Evolutionary conservation across 805 yeast genomes (phyloP), one percentile per base, ranked within the genome.

Genomic region (Ogataea glucozyma): DNA sequence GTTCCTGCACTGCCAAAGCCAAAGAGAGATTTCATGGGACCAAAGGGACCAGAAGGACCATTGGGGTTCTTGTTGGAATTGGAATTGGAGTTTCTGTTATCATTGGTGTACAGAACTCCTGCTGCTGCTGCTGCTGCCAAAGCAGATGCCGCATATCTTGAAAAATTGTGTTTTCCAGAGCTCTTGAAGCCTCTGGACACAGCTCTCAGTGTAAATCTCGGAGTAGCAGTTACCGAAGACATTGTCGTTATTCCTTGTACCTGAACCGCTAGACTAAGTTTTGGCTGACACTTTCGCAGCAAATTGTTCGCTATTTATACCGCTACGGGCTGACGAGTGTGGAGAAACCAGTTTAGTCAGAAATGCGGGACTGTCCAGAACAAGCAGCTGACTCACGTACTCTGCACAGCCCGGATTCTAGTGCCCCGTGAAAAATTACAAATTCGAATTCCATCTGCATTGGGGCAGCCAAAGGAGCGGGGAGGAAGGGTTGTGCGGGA

Each of bases 1-100:
- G 67, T 51, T 7, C 66, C 56, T 6, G 73, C 66, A 16, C 24
- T 60, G 56, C 61, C 59, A 41, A 62, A 56, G 56, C 61, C 59
- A 41, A 62, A 57, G 6, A 59, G 46, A 3, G 54, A 61, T 54
- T 27, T 53, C n/a, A 37, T 8, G 2, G 44, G 41, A 3, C 33
- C 35, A 13, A 12, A 18, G 11, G 14, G 6, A 6, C 34, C 34
- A 42, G 24, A 44, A 45, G 26, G 41, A 34, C n/a, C 41, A 38
- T 36, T 42, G 51, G 14, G 22, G 14, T 24, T 17, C 13, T 23
- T 14, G 4, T 23, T 11, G 34, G 26, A 40, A 8, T 27, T 45
- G 27, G 48, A 49, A 21, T 41, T 43, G n/a, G 51, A 48, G 36
- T 51, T 43, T 34, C 53, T 40, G 36, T 40, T 43, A 18, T 52